Evolutionary conservation across 352 stramenopile species (phyloP).

Genomic region (Blastocystis sp.): DNA sequence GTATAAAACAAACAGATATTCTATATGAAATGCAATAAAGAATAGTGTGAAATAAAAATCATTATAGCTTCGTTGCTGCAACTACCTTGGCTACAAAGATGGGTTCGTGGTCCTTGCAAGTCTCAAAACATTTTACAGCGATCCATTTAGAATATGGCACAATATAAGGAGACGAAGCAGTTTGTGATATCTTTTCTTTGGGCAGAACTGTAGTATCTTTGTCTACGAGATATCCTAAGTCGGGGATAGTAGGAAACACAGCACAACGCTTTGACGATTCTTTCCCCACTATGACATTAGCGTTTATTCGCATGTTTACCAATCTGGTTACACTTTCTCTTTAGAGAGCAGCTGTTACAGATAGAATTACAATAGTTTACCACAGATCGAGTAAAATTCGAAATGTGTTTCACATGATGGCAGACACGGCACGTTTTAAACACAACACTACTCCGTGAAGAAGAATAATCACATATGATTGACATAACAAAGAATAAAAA

Average conservation of each 20-base stretch:
- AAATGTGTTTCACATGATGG: not conserved
- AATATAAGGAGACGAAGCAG: not conserved
- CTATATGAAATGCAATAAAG: not conserved
- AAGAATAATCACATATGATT: not conserved
- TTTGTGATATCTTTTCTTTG: not conserved
- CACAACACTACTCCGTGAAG: not conserved
- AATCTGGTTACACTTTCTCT: not conserved
- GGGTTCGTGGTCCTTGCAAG: not conserved
- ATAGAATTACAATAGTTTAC: slow-evolving; percentile 10
- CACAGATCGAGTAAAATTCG: not conserved
- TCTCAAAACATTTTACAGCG: not conserved
- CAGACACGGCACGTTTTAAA: not conserved
- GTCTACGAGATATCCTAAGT: not conserved
- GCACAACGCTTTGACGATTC: not conserved
- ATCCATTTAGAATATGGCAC: slow-evolving; percentile 12
- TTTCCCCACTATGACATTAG: not conserved
- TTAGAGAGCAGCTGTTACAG: not conserved
- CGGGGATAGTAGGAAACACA: not conserved
- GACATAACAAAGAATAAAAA: not conserved
- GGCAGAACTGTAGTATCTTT: not conserved
- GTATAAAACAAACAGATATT: not conserved
- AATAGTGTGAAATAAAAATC: not conserved
- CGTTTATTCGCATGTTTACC: not conserved
- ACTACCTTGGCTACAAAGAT: not conserved
- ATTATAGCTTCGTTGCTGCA: not conserved